A percentile compares a stretch with the other conserved stretches of the same genome.
Evolutionary conservation across 1,139 yeast species (phyloP).

Genomic region (Yueomyces sp.): DNA sequence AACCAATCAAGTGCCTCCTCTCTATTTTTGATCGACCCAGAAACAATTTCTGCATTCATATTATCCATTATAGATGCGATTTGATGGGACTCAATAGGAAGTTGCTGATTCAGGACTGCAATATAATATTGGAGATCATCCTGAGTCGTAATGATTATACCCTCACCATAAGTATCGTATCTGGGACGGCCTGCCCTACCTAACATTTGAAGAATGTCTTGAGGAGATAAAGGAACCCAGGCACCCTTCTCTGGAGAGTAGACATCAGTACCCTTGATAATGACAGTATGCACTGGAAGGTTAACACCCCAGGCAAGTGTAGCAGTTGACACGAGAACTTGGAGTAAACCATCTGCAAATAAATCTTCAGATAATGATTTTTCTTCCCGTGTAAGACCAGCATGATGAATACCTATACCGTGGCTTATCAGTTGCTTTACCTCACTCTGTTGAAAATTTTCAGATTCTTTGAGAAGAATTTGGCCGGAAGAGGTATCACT

Average conservation of each 20-base stretch:
- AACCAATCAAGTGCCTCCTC: slow-evolving; percentile 73
- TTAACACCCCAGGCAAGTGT: slow-evolving; percentile 99
- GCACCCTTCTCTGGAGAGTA: slow-evolving; percentile 83
- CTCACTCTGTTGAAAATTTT: slow-evolving; percentile 39
- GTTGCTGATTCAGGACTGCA: slow-evolving; percentile 77
- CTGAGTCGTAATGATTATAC: slow-evolving; percentile 82
- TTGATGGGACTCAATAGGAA: slow-evolving; percentile 86
- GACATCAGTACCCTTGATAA: slow-evolving; percentile 88
- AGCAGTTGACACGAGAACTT: slow-evolving; percentile 82
- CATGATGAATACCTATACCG: slow-evolving; percentile 92
- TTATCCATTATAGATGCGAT: slow-evolving; percentile 59
- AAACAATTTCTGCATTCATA: slow-evolving; percentile 77
- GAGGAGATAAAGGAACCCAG: slow-evolving; percentile 86
- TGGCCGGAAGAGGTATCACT: slow-evolving; percentile 48
- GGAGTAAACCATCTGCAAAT: slow-evolving; percentile 77
- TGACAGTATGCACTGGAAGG: slow-evolving; percentile 91
- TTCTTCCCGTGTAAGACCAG: slow-evolving; percentile 69
- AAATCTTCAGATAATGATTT: slow-evolving; percentile 72
- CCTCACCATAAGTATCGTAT: slow-evolving; percentile 86
- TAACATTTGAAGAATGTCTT: slow-evolving; percentile 87
- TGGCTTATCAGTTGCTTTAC: slow-evolving; percentile 47
- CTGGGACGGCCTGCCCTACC: slow-evolving; percentile 98
- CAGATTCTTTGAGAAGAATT: slow-evolving; percentile 53
- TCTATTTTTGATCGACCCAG: slow-evolving; percentile 50
- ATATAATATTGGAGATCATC: slow-evolving; percentile 78